Evolutionary conservation across 1,284 basidiomycete genomes (phyloP).

Genomic region (Megacollybia platyphylla): DNA sequence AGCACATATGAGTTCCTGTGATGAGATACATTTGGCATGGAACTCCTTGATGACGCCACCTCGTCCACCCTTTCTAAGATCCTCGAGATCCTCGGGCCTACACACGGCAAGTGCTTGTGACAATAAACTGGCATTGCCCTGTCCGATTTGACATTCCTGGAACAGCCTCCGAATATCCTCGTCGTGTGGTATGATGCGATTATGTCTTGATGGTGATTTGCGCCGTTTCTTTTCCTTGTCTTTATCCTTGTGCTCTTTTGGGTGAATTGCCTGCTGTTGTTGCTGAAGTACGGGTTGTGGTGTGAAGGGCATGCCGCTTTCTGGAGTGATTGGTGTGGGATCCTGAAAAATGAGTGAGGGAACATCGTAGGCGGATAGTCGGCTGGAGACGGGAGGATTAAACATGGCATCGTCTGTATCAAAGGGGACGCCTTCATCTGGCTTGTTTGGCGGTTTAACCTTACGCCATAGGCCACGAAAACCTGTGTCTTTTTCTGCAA

Average conservation of each 20-base stretch:
- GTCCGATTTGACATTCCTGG: slow-evolving; percentile 68
- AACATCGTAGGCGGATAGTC: slow-evolving; percentile 5
- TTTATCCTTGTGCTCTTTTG: not conserved
- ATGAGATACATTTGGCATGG: slow-evolving; percentile 52
- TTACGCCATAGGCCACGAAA: slow-evolving; percentile 58
- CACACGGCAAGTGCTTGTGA: slow-evolving; percentile 52
- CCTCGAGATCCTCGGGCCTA: slow-evolving; percentile 49
- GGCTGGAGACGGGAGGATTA: slow-evolving; percentile 35
- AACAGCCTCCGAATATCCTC: slow-evolving; percentile 69
- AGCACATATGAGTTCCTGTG: slow-evolving; percentile 61
- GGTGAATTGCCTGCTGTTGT: not conserved
- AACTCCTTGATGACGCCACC: slow-evolving; percentile 69
- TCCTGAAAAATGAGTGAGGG: not conserved
- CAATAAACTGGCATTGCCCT: slow-evolving; percentile 57
- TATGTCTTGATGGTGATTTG: not conserved
- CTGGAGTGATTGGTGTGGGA: slow-evolving; percentile 6
- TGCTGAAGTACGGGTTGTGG: not conserved
- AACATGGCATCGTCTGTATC: slow-evolving; percentile 68
- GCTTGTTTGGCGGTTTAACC: slow-evolving; percentile 56
- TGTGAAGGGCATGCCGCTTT: slow-evolving; percentile 11
- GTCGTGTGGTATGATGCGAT: slow-evolving; percentile 54
- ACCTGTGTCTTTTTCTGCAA: slow-evolving; percentile 28
- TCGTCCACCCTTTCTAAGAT: slow-evolving; percentile 8
- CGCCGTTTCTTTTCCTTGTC: not conserved
- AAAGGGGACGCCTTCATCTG: slow-evolving; percentile 64